phyloP scores from a whole-genome alignment of 73 alveolate genomes.

The Paramecium caudatum region DNA sequence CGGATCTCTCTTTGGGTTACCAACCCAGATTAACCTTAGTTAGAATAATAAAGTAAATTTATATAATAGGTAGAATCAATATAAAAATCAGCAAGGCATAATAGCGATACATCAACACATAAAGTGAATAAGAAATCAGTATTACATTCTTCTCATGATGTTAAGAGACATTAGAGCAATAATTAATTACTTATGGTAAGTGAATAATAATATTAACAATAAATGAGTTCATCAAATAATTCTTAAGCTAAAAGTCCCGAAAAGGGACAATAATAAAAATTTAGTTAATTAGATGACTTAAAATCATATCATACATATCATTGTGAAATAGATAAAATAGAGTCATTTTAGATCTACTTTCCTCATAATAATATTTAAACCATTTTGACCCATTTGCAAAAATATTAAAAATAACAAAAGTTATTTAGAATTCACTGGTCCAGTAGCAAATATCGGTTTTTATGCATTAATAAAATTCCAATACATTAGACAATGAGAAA shows the following conservation, averaged over 20 bases:
- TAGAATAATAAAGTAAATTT: background rate
- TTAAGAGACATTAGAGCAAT: background rate
- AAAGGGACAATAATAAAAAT: background rate
- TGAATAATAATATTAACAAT: conserved; percentile 5
- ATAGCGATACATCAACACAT: conserved; percentile 12
- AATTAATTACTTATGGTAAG: background rate
- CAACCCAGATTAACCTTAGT: background rate
- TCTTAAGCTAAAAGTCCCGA: conserved; percentile 21
- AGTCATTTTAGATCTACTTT: background rate
- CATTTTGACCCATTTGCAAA: background rate
- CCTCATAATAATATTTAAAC: background rate
- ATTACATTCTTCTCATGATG: background rate
- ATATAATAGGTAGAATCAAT: background rate
- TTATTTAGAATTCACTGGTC: background rate
- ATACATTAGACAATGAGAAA: background rate
- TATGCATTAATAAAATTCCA: background rate
- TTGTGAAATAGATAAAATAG: conserved; percentile 26
- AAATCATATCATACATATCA: background rate
- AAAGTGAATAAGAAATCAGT: background rate
- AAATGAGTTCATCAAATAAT: background rate
- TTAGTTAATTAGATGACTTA: background rate
- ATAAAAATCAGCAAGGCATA: background rate
- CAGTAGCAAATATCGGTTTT: background rate
- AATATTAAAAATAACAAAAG: background rate
- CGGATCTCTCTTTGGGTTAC: conserved; percentile 1